Base-by-base conservation (phyloP, 1,284 basidiomycete species). In the Cutaneotrichosporon arboriforme region DNA sequence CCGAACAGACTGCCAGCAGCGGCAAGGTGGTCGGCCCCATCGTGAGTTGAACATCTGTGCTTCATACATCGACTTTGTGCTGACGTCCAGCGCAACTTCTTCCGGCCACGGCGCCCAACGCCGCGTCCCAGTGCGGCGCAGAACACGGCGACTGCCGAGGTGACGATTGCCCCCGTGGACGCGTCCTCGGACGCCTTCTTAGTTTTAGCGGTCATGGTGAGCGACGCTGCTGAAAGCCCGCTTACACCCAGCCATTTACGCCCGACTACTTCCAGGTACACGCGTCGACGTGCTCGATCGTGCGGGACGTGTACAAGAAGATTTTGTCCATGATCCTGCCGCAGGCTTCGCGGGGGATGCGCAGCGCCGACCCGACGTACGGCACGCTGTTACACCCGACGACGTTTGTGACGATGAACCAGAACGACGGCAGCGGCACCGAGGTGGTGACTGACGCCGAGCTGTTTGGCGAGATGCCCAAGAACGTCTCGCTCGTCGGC, bases 241-340 rank as follows among this genome's bases (percentile, higher is more conserved):
- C 8, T 23, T 14, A 17, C 10, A 40, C 37, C 7, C 57, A 79
- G 76, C 78, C 79, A 2, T 80, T 79, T 62, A 66, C 75, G 10
- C 73, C 77, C 20, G 77, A 79, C 75, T 68, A 76, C 73, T 66
- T 78, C 61, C 75, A 79, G 64, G 71, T 74, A 18, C 70, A 79
- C 52, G 70, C 74, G 22, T 73, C 77, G 10, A 63, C 76, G 15
- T 78, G 78, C 61, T 75, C 76, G 33, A 73, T 78, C 52, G 68
- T 79, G 45, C 69, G 74, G 15, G 75, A 78, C 47, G 61, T 77
- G 4, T 80, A 79, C 67, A 68, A 68, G 42, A 78, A 77, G 56
- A 65, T 79, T 23, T 58, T 69, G 26, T 54, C 60, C 22, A 63
- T 66, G 51, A 54, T 71, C 35, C 52, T 68, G 13, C 62, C 63